Conservation (phyloP, 108 stramenopile genomes). For the Stephanodiscus triporus region DNA sequence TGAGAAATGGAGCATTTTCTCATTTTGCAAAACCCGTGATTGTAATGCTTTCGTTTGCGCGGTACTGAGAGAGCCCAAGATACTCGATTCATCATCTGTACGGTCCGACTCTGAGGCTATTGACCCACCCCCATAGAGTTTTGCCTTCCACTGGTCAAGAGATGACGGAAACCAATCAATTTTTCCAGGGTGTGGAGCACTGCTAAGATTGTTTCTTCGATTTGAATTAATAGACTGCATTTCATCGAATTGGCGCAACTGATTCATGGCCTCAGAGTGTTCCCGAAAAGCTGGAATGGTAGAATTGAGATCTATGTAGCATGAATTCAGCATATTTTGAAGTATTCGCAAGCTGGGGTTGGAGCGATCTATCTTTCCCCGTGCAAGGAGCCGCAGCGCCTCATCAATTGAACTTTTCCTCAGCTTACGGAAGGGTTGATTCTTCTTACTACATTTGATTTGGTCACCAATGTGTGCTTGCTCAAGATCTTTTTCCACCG, state of each 20-base stretch:
- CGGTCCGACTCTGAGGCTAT: constrained; percentile 26
- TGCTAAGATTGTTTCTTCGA: constrained; percentile 2
- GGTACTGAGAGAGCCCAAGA: constrained; percentile 18
- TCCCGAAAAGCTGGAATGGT: constrained; percentile 70
- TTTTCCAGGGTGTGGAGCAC: constrained; percentile 4
- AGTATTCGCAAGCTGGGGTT: constrained; percentile 54
- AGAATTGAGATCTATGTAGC: constrained; percentile 75
- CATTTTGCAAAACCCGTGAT: constrained; percentile 55
- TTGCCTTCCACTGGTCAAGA: not conserved
- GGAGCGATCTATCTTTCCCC: constrained; percentile 69
- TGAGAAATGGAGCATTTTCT: constrained; percentile 54
- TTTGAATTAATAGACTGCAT: constrained; percentile 15
- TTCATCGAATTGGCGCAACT: constrained; percentile 47
- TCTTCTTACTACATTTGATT: constrained; percentile 55
- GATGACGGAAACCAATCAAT: constrained; percentile 25
- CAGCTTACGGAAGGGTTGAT: constrained; percentile 77
- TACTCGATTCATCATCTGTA: constrained; percentile 29
- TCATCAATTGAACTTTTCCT: constrained; percentile 72
- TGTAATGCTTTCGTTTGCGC: constrained; percentile 49
- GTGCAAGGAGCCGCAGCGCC: constrained; percentile 59
- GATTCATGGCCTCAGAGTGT: constrained; percentile 56
- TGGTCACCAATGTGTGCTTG: constrained; percentile 54
- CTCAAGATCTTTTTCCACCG: constrained; percentile 83
- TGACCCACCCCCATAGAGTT: not conserved
- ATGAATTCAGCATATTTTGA: constrained; percentile 64